Percentiles rank a stretch among this genome's conserved stretches.
phyloP scores from a whole-genome alignment of 2,329 filamentous ascomycete genomes.

The Stachybotrys chartarum region DNA sequence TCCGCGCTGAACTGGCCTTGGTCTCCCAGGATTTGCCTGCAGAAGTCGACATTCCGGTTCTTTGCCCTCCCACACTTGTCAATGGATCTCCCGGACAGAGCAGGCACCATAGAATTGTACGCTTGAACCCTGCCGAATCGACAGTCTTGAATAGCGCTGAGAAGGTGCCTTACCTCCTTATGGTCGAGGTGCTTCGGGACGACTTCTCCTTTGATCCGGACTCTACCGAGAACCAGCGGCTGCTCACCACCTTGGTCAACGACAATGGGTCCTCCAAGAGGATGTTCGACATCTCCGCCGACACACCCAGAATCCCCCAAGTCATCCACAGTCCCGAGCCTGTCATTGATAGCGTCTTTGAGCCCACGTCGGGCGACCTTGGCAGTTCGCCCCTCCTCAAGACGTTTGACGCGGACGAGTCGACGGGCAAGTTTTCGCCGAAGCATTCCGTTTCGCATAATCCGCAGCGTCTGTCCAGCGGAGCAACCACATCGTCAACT shows the following conservation, averaged over 20 bases:
- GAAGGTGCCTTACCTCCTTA: slow-evolving; percentile 76
- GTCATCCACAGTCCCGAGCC: slow-evolving; percentile 34
- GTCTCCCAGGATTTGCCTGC: slow-evolving; percentile 76
- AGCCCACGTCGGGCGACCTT: slow-evolving; percentile 72
- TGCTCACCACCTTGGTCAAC: slow-evolving; percentile 51
- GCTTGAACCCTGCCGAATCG: slow-evolving; percentile 75
- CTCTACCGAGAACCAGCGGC: slow-evolving; percentile 61
- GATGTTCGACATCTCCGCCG: slow-evolving; percentile 59
- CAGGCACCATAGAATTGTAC: slow-evolving; percentile 74
- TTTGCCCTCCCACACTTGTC: slow-evolving; percentile 68
- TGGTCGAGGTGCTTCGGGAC: slow-evolving; percentile 75
- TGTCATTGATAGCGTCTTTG: slow-evolving; percentile 67
- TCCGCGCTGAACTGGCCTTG: slow-evolving; percentile 72
- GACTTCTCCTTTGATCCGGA: slow-evolving; percentile 79
- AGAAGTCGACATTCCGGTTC: slow-evolving; percentile 76
- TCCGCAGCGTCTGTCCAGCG: slow-evolving; percentile 52
- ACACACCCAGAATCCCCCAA: slow-evolving; percentile 49
- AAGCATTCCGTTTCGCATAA: slow-evolving; percentile 22
- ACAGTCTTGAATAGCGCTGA: slow-evolving; percentile 83
- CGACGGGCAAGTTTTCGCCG: slow-evolving; percentile 12
- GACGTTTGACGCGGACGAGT: slow-evolving; percentile 43
- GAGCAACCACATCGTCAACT: slow-evolving; percentile 52
- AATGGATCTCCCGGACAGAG: slow-evolving; percentile 69
- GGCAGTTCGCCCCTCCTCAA: slow-evolving; percentile 65
- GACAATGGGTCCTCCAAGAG: slow-evolving; percentile 51